Percentiles rank a stretch among this genome's conserved stretches.
These are phyloP conservation scores for Serendipita sp. DNA, from an alignment of 768 basidiomycete species.

Conservation along the genomic window DNA sequence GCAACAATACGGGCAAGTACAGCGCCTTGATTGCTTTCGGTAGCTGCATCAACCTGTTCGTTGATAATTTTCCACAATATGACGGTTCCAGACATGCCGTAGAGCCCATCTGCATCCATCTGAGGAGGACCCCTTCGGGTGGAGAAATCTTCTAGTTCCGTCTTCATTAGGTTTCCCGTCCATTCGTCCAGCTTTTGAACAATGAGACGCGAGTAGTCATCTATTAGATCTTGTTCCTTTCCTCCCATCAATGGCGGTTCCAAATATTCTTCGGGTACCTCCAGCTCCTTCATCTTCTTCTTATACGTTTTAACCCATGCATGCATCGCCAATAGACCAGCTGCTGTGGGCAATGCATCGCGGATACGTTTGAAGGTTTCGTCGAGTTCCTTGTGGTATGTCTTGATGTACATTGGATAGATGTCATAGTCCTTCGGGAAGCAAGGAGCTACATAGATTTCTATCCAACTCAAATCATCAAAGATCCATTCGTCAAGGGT, in stretches of 20 bases:
- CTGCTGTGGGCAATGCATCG: constrained; percentile 70
- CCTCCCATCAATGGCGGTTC: constrained; percentile 89
- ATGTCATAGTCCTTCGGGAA: constrained; percentile 92
- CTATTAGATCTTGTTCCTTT: constrained; percentile 83
- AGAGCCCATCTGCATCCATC: constrained; percentile 72
- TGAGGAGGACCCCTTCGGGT: constrained; percentile 77
- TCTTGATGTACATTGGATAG: constrained; percentile 62
- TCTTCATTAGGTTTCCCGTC: constrained; percentile 85
- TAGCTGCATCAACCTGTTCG: constrained; percentile 86
- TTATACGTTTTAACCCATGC: constrained; percentile 96
- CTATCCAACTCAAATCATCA: constrained; percentile 85
- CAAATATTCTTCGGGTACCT: constrained; percentile 61
- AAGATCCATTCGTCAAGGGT: constrained; percentile 72
- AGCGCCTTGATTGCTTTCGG: constrained; percentile 88
- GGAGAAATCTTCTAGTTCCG: constrained; percentile 72
- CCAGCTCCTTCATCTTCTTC: constrained; percentile 86
- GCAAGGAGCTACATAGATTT: constrained; percentile 74
- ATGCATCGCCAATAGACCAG: constrained; percentile 65
- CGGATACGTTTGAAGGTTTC: constrained; percentile 53
- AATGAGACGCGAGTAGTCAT: constrained; percentile 88
- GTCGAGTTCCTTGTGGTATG: constrained; percentile 81
- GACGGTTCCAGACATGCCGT: constrained; percentile 81
- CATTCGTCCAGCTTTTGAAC: constrained; percentile 94
- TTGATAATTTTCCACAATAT: constrained; percentile 98
- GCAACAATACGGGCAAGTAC: constrained; percentile 82